Evolutionary conservation across 192 early-diverging fungal species (phyloP).

Genomic region (Gigaspora rosea): DNA sequence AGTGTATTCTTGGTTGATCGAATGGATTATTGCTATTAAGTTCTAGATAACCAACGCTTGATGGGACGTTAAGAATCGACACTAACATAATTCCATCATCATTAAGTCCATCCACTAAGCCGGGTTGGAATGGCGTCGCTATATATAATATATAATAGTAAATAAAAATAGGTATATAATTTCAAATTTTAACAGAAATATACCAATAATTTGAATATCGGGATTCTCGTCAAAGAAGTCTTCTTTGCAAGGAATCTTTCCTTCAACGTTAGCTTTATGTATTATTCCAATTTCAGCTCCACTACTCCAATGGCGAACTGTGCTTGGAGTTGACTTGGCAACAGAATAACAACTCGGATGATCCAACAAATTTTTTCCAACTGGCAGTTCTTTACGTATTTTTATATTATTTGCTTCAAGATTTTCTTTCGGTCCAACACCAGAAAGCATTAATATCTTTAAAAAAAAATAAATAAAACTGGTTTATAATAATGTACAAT

Average conservation of each 20-base stretch:
- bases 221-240: not conserved
- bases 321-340: not conserved
- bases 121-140: no score
- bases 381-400: slow-evolving; percentile 5
- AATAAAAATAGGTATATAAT: no score
- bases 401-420: not conserved
- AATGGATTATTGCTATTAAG: no score
- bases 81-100: no score
- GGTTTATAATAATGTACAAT: not conserved
- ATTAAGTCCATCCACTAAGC: no score
- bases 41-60: no score
- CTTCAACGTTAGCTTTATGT: not conserved
- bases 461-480: not conserved
- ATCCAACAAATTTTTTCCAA: not conserved
- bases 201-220: not conserved
- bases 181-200: no score
- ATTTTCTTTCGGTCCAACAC: slow-evolving; percentile 1
- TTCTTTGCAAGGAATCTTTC: not conserved
- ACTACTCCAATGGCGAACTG: not conserved
- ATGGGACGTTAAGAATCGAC: no score
- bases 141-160: no score
- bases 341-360: not conserved
- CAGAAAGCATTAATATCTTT: slow-evolving; percentile 14
- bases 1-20: no score
- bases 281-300: not conserved